Evolutionary conservation across 768 basidiomycete species (phyloP), one percentile per base, ranked within the genome.

Genomic region (Kwoniella botswanensis): DNA sequence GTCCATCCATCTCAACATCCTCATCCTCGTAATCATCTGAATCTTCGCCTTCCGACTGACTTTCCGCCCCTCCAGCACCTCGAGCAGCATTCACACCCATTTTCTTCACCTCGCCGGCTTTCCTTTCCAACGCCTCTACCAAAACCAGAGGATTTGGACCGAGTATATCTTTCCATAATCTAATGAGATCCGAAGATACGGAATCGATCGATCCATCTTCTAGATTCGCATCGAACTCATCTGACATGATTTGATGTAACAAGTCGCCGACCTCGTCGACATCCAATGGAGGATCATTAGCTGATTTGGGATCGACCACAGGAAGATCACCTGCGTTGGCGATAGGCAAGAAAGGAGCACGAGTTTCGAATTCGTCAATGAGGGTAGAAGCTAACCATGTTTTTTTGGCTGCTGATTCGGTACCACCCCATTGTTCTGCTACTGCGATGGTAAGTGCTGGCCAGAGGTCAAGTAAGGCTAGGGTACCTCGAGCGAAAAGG

Each of bases 371-470:
- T 46, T 79, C 74, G 71, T 84, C 84, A 18, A 84, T 75, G 41
- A 84, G 55, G 41, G 72, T 73, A 5, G 90, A 89, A 12, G 92
- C 92, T 18, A 97, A 86, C 92, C 93, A 95, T 22, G 89, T 91
- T 57, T 90, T 89, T 85, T 96, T 97, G 66, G 87, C 85, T 5
- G 83, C 79, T 11, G 88, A 88, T 29, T 89, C 88, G 21, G 91
- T 88, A 3, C 94, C 94, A 29, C 94, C 95, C 94, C 94, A 96
- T 73, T 86, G 84, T 76, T 94, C 88, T 72, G 91, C 89, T 46
- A 98, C 89, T 43, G 94, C 95, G 78, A 96, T 86, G 53, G 91
- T 90, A 29, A 98, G 88, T 2, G 90, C 92, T 56, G 92, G 88
- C 95, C 95, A 98, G 66, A 90, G 85, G 13, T 87, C 87, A 60